Base-by-base conservation (phyloP, 495 filamentous ascomycete genomes). In the Penicillium psychrofluorescens region DNA sequence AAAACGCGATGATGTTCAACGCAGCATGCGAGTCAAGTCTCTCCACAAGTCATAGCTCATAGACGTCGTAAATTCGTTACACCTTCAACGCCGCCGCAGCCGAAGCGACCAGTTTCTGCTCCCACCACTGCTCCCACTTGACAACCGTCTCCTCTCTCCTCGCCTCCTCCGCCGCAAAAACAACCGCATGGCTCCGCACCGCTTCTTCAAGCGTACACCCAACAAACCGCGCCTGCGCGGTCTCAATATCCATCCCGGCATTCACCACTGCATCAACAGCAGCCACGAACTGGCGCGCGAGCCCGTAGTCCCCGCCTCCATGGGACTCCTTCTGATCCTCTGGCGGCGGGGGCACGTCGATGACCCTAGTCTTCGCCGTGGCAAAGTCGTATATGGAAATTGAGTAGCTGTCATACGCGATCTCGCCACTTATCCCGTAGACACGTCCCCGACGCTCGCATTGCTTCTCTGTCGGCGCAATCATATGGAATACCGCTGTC, bases 151-250 rank as follows among this genome's bases (percentile, higher is more conserved):
- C 76, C 37, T 76, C 72, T 29, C 61, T 66, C 43, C 94, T 73
- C 11, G 91, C 88, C 54, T 95, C 84, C 64, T 97, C 94, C 0
- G 91, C 91, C 32, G 88, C 90, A 69, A 95, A 97, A 2, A 96
- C 92, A 66, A 92, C 80, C 1, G 86, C 91, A 69, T 97, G 94
- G 51, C 88, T 95, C 30, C 84, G 74, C 11, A 98, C 77, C 7
- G 80, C 77, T 53, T 97, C 94, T 44, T 94, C 88, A 2, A 92
- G 58, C 0, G 79, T 85, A 64, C 88, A 92, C 2, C 88, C 88
- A 6, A 97, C 69, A 55, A 84, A 77, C 50, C 76, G 66, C 39
- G 61, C 71, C 75, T 98, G 92, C 7, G 91, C 92, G 41, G 76
- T 73, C 35, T 77, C 68, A 1, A 88, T 85, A 29, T 59, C 59